Base-by-base conservation (phyloP, 257 asterid genomes). In the Solanum chilense region DNA sequence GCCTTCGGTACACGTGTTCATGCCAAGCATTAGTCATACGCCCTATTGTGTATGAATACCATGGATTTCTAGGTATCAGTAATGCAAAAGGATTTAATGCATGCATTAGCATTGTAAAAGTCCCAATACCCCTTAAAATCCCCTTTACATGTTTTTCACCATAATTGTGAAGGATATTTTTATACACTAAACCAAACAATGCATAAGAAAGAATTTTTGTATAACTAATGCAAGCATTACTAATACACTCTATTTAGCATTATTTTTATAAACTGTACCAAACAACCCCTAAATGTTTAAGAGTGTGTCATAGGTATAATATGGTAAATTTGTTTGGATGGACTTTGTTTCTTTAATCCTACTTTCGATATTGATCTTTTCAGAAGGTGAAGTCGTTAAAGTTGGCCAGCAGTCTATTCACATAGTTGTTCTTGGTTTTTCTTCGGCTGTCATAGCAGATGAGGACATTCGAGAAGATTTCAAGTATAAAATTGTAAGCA, bases 371-470 rank as follows among this genome's bases (percentile, higher is more conserved):
- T 20, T 12, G 60, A 73, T 73, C 15, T 73, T 89, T 18, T 82
- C 96, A 92, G 98, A 95, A 90, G 99, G 98, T 15, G 93, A 94
- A 91, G 98, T 97, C 1, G 97, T 96, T 58, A 94, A 92, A 86
- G 64, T 97, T 64, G 88, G 95, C 80, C 90, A 90, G 29, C 90
- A 90, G 66, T 93, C 98, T 15, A 91, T 95, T 86, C 94, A 94
- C 89, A 90, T 89, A 7, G 91, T 94, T 44, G 95, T 95, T 89
- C 98, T 95, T 88, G 98, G 98, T 13, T 95, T 95, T 90, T 90
- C 96, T 11, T 90, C 97, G 13, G 97, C 90, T 86, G 87, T 88
- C 86, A 92, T 97, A 21, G 89, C 90, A 25, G 94, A 90, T 69
- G 96, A 91, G 77, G 96, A 95, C 88, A 90, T 97, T 68, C 93